Evolutionary conservation across 108 stramenopile species (phyloP).

Genomic region (Bacterosira constricta): DNA sequence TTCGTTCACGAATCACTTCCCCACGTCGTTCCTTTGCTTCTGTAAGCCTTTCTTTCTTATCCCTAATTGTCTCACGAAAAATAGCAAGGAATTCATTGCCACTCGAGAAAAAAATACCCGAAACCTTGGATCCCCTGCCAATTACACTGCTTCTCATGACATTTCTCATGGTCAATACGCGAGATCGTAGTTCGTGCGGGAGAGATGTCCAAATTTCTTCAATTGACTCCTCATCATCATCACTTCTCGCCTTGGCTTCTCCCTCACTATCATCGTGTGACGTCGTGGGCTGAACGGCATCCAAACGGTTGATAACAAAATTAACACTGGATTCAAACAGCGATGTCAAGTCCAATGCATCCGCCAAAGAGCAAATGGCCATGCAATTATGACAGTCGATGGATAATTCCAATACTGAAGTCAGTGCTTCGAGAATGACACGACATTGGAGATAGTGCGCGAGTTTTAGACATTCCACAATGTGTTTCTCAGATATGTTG

Average conservation of each 20-base stretch:
- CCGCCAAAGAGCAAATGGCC: slow-evolving; percentile 70
- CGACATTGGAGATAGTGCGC: slow-evolving; percentile 80
- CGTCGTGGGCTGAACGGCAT: slow-evolving; percentile 29
- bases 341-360: slow-evolving; percentile 58
- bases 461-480: slow-evolving; percentile 71
- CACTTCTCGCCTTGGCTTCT: background rate
- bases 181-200: slow-evolving; percentile 35
- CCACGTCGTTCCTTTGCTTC: slow-evolving; percentile 37
- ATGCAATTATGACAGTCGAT: slow-evolving; percentile 76
- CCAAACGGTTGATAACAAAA: slow-evolving; percentile 41
- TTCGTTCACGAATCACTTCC: slow-evolving; percentile 48
- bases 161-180: slow-evolving; percentile 50
- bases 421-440: slow-evolving; percentile 42
- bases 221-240: slow-evolving; percentile 9
- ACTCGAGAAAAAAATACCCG: slow-evolving; percentile 46
- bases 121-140: slow-evolving; percentile 49
- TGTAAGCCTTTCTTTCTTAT: slow-evolving; percentile 35
- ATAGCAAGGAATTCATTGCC: slow-evolving; percentile 54
- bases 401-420: slow-evolving; percentile 45
- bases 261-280: background rate
- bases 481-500: slow-evolving; percentile 29
- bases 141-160: slow-evolving; percentile 47
- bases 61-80: slow-evolving; percentile 44
- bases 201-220: slow-evolving; percentile 45
- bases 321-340: slow-evolving; percentile 64